Base-by-base conservation (phyloP, 306 rosid genomes). In the Trifolium fragiferum region DNA sequence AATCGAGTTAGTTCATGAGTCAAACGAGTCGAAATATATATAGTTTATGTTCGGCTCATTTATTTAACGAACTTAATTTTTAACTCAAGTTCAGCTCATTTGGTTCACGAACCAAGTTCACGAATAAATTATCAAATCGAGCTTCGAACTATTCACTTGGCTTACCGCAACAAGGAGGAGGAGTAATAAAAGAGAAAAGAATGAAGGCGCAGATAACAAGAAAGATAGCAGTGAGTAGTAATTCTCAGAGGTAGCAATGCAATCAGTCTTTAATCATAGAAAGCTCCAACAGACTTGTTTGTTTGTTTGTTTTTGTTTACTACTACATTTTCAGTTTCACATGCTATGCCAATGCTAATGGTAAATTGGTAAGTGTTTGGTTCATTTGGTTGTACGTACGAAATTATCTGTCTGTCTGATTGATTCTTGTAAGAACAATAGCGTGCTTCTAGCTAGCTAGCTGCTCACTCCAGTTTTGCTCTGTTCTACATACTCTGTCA, bases 221-320 rank as follows among this genome's bases (percentile, higher is more conserved):
- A 54, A 20, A 9, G 61, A 54, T 54, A 54, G 61, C 61, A 54
- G 61, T 54, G 61, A 20, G 3, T 54, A 19, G 62, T 55, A 19
- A 55, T 55, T 10, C 62, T 30, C 33, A 30, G 33, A 30, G 33
- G 1, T 30, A 3, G 32, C 61, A 54, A 16, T 10, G 61, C 62
- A 55, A 55, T 55, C 61, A 54, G 15, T 54, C 61, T 20, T 54
- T 55, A 55, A 55, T 55, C 62, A 55, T 55, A 54, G 32, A 54
- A 54, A 54, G 32, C 32, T 54, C 61, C 60, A 54, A 20, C 15
- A 13, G 19, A 15, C 53, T 4, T 18, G 7, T 16, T 23, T 4
- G 0, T 8, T 51, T 1, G 4, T n/a, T 16, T n/a, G 11, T 50
- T 50, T 16, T 18, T 51, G 12, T 51, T 51, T 51, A 6, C 5